Percentiles rank a stretch among this genome's conserved stretches.
Conservation (phyloP, 495 filamentous ascomycete species). For the Penicillium antarcticum region DNA sequence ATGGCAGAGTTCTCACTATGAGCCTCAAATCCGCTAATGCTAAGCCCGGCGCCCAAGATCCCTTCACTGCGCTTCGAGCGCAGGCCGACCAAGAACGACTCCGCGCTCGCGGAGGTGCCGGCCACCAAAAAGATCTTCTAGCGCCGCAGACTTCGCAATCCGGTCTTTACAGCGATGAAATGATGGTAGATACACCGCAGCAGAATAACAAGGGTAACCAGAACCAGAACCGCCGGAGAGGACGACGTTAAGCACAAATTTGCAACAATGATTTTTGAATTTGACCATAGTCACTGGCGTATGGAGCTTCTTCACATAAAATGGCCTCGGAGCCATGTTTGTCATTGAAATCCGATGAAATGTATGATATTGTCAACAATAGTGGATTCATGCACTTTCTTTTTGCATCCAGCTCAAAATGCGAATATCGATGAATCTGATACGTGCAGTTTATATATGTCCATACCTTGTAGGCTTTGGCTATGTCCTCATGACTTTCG, state of each 20-base stretch:
- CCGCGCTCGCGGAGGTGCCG: conserved; percentile 28
- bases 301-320: neutral
- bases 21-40: conserved; percentile 58
- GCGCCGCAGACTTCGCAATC: conserved; percentile 7
- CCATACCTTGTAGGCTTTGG: too few relatives aligned
- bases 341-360: conserved; percentile 12
- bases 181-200: conserved; percentile 40
- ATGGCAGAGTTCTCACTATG: conserved; percentile 77
- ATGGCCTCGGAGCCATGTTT: neutral
- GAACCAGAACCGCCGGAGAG: conserved; percentile 18
- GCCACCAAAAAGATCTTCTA: neutral
- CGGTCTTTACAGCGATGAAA: conserved; percentile 41
- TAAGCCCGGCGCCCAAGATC: conserved; percentile 20
- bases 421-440: neutral
- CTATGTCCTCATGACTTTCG: too few relatives aligned
- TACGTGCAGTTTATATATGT: neutral
- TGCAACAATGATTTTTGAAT: neutral
- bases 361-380: conserved; percentile 21
- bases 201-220: conserved; percentile 17
- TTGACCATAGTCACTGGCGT: neutral
- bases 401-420: neutral
- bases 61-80: conserved; percentile 44
- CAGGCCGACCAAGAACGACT: conserved; percentile 44
- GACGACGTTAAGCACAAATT: conserved; percentile 16
- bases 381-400: neutral